Base-by-base conservation (phyloP, 768 basidiomycete genomes). In the Lactifluus pinguis region DNA sequence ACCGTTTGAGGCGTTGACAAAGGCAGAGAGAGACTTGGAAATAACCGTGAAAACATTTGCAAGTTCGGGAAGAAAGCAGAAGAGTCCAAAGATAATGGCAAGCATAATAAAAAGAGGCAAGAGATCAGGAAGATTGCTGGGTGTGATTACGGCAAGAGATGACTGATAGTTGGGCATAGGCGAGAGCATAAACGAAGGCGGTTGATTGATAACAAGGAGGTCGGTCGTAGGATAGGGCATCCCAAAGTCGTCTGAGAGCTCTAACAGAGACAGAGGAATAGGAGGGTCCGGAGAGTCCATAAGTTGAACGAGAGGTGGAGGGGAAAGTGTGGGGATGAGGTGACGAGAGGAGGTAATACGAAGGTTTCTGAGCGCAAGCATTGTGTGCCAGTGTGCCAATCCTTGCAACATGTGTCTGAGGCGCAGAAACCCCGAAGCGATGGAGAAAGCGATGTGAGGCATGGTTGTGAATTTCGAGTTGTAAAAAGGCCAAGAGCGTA, bases 311-410 rank as follows among this genome's bases (percentile, higher is more conserved):
- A 39, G 17, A 1, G 50, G 51, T 30, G 61, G 45, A 36, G 55
- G 17, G 3, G 51, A n/a, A 38, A 62, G 44, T 3, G 55, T 17
- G 17, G 51, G 55, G 9, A 41, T 39, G 7, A 62, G 38, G 21
- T 14, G 34, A 38, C 32, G 32, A 29, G 55, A 49, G 47, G 45
- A 17, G 29, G 48, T 47, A 29, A 5, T 2, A 2, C 13, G 38
- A 34, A 57, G 61, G 19, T 14, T 48, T 56, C 54, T 56, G 45
- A 62, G 51, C 2, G 55, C 45, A 41, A 57, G 51, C 34, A 57
- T 30, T 17, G 55, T 30, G 51, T 51, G n/a, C n/a, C n/a, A n/a
- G n/a, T n/a, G 61, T 36, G 51, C 17, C 36, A 62, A 36, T 19
- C 21, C 51, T 6, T 41, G 61, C 19, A 57, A 25, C 17, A 53